Conservation (phyloP, 805 yeast species). For the Saccharomycopsis sp. region DNA sequence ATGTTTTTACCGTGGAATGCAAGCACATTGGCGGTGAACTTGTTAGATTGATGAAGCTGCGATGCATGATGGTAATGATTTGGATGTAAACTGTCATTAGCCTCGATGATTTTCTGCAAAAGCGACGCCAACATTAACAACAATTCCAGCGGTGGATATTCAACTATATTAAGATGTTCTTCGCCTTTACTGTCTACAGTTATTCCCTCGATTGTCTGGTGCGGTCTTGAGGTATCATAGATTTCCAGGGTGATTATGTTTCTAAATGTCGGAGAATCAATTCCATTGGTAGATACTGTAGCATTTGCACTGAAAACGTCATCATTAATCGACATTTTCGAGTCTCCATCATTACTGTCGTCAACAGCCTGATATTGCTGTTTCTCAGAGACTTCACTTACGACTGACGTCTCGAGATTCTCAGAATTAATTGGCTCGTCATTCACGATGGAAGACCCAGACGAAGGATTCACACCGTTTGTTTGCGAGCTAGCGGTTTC, state of each 20-base stretch:
- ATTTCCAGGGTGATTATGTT: constrained; percentile 13
- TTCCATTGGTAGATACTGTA: not conserved
- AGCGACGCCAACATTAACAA: constrained; percentile 80
- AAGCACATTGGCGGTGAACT: constrained; percentile 60
- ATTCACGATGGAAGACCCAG: constrained; percentile 21
- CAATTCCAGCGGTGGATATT: constrained; percentile 74
- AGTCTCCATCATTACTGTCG: constrained; percentile 1
- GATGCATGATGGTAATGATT: constrained; percentile 44
- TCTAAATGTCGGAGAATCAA: not conserved
- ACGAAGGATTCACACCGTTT: constrained; percentile 27
- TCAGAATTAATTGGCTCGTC: too few species aligned
- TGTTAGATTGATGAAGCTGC: constrained; percentile 30
- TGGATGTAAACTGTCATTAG: constrained; percentile 79
- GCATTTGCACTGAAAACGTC: too few species aligned
- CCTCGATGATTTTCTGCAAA: constrained; percentile 79
- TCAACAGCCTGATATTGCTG: constrained; percentile 20
- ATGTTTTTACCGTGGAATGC: constrained; percentile 95
- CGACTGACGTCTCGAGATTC: constrained; percentile 15
- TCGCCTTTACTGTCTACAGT: constrained; percentile 25
- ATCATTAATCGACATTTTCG: constrained; percentile 10
- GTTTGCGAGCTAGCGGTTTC: constrained; percentile 31
- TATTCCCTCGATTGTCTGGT: constrained; percentile 22
- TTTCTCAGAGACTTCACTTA: constrained; percentile 14
- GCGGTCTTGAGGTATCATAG: constrained; percentile 16
- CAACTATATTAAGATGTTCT: constrained; percentile 68